phyloP scores from a whole-genome alignment of 2,329 filamentous ascomycete species.

The Alternaria burnsii region DNA sequence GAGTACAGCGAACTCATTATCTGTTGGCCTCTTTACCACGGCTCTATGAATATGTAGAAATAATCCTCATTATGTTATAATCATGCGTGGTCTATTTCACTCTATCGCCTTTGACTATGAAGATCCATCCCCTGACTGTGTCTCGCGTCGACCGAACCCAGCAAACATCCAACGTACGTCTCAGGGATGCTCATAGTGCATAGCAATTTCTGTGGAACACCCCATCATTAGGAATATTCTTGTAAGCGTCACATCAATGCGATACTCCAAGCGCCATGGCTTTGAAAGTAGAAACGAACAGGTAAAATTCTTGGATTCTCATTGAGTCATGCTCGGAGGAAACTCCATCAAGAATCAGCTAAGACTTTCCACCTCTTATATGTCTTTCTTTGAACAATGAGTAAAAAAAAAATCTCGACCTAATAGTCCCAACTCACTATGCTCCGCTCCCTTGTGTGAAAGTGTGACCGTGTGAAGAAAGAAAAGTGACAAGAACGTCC shows the following conservation, averaged over 20 bases:
- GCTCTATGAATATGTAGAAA: not conserved
- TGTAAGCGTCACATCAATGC: not conserved
- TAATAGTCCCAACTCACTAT: not conserved
- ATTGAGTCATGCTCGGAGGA: not conserved
- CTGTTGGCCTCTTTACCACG: not conserved
- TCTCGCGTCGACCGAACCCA: not conserved
- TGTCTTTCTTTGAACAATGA: not conserved
- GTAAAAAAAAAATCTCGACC: not conserved
- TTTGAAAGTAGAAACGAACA: not conserved
- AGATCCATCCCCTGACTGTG: not conserved
- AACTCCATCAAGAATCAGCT: not conserved
- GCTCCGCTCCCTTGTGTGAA: not conserved
- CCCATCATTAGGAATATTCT: not conserved
- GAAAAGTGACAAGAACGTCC: not conserved
- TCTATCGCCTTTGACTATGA: not conserved
- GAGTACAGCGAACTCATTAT: not conserved
- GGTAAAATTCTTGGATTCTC: not conserved
- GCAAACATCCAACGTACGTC: not conserved
- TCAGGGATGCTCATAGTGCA: not conserved
- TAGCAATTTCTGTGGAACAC: not conserved
- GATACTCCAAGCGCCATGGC: not conserved
- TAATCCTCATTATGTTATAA: not conserved
- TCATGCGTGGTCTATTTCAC: not conserved
- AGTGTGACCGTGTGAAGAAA: constrained; percentile 1
- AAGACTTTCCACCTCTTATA: not conserved